Conservation (phyloP, 2,329 filamentous ascomycete species). For the Rhexocercosporidium sp. region DNA sequence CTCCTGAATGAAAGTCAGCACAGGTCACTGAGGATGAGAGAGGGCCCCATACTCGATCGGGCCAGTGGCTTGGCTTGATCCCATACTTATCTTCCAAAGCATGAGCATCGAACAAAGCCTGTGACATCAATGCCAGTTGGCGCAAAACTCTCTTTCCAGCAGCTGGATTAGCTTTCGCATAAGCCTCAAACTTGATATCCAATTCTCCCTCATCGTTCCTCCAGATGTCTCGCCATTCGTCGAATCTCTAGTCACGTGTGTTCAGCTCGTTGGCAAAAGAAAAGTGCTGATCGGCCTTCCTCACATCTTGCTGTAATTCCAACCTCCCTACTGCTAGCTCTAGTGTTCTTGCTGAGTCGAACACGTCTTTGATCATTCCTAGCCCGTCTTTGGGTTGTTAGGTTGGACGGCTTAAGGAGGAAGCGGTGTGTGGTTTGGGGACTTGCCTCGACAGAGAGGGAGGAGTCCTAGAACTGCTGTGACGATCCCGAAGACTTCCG, state of each 20-base stretch:
- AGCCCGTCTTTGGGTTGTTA: slow-evolving; percentile 31
- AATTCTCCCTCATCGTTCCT: slow-evolving; percentile 29
- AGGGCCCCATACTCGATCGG: slow-evolving; percentile 32
- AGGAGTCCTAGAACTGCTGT: slow-evolving; percentile 33
- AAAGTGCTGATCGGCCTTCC: neutral
- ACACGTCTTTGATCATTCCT: slow-evolving; percentile 34
- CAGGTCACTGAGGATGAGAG: too few species aligned
- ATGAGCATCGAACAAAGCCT: slow-evolving; percentile 33
- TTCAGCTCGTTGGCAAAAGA: slow-evolving; percentile 6
- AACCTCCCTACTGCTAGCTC: slow-evolving; percentile 34
- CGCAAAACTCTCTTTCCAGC: slow-evolving; percentile 28
- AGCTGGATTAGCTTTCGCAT: slow-evolving; percentile 32
- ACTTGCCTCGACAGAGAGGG: slow-evolving; percentile 36
- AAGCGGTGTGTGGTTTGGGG: neutral
- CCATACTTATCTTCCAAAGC: slow-evolving; percentile 36
- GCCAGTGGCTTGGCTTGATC: slow-evolving; percentile 31
- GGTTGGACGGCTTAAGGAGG: neutral
- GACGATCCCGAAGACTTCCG: slow-evolving; percentile 35
- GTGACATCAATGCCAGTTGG: slow-evolving; percentile 32
- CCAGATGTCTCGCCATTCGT: slow-evolving; percentile 40
- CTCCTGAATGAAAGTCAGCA: too few species aligned
- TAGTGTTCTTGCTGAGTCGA: slow-evolving; percentile 29
- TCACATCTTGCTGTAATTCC: slow-evolving; percentile 36
- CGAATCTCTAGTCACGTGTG: slow-evolving; percentile 35
- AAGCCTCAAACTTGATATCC: slow-evolving; percentile 35